Evolutionary conservation across 345 rosid genomes (phyloP).

Genomic region (Salix exigua): DNA sequence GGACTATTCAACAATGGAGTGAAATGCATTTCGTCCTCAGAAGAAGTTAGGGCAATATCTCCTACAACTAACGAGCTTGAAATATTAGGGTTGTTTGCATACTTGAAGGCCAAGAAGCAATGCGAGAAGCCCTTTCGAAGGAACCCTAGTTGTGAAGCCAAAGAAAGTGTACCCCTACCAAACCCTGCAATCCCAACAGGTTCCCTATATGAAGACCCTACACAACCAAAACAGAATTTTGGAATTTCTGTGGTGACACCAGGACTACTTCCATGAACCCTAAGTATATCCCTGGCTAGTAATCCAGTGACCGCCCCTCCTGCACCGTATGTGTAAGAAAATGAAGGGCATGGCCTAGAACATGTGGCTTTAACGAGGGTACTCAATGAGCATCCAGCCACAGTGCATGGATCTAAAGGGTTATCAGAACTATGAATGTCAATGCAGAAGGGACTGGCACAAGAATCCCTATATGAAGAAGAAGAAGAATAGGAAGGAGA

Average conservation of each 20-base stretch:
- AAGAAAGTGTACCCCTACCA: conserved; percentile 71
- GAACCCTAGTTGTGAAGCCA: conserved; percentile 76
- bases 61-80: conserved; percentile 73
- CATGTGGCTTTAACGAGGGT: conserved; percentile 53
- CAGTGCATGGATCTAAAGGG: conserved; percentile 59
- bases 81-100: conserved; percentile 63
- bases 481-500: conserved; percentile 70
- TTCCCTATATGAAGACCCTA: conserved; percentile 59
- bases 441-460: conserved; percentile 52
- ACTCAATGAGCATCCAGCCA: conserved; percentile 66
- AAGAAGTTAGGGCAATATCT: conserved; percentile 46
- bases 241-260: conserved; percentile 39
- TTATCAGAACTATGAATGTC: conserved; percentile 74
- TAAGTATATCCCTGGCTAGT: conserved; percentile 61
- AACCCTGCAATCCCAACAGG: conserved; percentile 86
- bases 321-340: conserved; percentile 80
- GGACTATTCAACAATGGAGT: conserved; percentile 68
- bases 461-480: conserved; percentile 50
- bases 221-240: conserved; percentile 65
- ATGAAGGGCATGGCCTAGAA: conserved; percentile 74
- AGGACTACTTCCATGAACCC: conserved; percentile 38
- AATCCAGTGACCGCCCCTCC: conserved; percentile 58
- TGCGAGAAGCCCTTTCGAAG: conserved; percentile 71
- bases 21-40: conserved; percentile 44
- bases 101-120: conserved; percentile 80